Evolutionary conservation across 805 yeast species (phyloP), one percentile per base, ranked within the genome.

Genomic region (Metschnikowia baotianmanensis): DNA sequence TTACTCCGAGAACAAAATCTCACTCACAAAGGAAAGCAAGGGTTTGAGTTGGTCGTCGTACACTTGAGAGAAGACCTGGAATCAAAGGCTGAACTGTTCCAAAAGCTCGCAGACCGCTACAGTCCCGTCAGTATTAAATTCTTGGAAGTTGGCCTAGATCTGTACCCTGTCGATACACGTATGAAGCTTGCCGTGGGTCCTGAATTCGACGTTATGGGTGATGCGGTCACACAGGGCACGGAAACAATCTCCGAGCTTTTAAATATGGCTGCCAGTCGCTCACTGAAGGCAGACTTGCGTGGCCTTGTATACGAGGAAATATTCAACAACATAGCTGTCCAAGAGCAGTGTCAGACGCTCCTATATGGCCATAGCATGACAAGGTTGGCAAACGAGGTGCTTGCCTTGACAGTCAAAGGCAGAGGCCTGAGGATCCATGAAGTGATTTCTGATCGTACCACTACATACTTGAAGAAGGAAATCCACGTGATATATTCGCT

Each of bases 291-390:
- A 46, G 96, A 89, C 58, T 59, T 87, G 17, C 47, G 69, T 10
- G 59, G 67, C 2, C 56, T 78, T 2, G 64, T 86, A 5, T 59
- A 63, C 13, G 67, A 69, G 6, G 76, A 75, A 29, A 50, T 82
- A 4, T 61, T 82, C 2, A 50, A 70, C 23, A 57, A 65, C 21
- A 58, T 72, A 10, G 86, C 89, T 0, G 50, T 52, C 5, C 59
- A 63, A 10, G 61, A 67, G 12, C 54, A 60, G 0, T 75, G 80
- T 51, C 66, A 72, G n/a, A 72, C 85, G n/a, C 64, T 87, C 3
- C 36, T 88, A 7, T 78, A 79, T 66, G 87, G 91, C 1, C 86
- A 82, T 55, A 80, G 85, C 20, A 86, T 87, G 95, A 85, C 96
- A 1, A 72, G 81, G 30, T 58, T 90, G 18, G 95, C 97, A 1